phyloP scores from a whole-genome alignment of 805 yeast species.

The Myxozyma sirexii region DNA sequence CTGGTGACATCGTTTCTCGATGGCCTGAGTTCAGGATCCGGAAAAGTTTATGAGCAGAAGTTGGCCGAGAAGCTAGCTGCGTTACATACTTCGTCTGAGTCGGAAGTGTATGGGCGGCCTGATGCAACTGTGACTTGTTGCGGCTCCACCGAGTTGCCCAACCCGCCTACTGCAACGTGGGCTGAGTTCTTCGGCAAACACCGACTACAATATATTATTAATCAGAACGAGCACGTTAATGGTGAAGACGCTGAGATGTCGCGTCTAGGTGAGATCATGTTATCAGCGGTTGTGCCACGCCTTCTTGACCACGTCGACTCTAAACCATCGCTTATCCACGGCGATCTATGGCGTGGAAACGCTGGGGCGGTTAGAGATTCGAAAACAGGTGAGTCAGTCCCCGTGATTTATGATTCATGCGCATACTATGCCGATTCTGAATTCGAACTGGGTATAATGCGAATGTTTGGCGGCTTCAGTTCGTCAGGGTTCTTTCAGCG shows the following conservation, averaged over 20 bases:
- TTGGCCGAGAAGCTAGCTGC: conserved; percentile 19
- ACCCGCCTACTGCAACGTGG: conserved; percentile 30
- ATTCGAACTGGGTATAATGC: conserved; percentile 33
- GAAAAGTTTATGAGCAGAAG: conserved; percentile 18
- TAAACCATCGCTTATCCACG: conserved; percentile 31
- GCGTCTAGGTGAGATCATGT: conserved; percentile 4
- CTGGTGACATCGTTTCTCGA: conserved; percentile 13
- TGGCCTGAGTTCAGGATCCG: conserved; percentile 14
- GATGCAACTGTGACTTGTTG: conserved; percentile 27
- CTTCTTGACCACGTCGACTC: conserved; percentile 7
- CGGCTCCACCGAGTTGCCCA: conserved; percentile 27
- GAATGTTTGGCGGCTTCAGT: conserved; percentile 34
- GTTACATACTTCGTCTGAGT: conserved; percentile 1
- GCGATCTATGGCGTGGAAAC: conserved; percentile 34
- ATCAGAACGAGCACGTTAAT: conserved; percentile 19
- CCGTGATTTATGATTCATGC: conserved; percentile 31
- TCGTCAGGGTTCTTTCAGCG: conserved; percentile 14
- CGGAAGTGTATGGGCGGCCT: conserved; percentile 21
- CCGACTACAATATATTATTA: conserved; percentile 22
- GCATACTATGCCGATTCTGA: conserved; percentile 33
- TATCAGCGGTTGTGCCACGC: conserved; percentile 21
- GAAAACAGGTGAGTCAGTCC: background rate
- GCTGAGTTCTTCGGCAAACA: conserved; percentile 20
- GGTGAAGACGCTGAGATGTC: conserved; percentile 18
- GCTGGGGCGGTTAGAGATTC: conserved; percentile 14